phyloP scores from a whole-genome alignment of 164 flowering plant genomes.

The Macadamia integrifolia region DNA sequence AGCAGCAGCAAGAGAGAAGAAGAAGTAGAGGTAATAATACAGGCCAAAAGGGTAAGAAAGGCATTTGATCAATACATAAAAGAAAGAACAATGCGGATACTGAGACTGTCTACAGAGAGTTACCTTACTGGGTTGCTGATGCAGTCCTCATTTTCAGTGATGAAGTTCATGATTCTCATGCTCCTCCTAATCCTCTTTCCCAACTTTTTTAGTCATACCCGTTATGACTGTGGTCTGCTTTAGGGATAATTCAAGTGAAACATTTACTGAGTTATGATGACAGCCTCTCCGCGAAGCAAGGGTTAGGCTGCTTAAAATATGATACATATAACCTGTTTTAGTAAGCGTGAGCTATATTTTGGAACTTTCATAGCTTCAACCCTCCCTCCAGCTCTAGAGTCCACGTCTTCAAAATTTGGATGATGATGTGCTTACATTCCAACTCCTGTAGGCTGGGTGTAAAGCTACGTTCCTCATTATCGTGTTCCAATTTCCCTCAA shows the following conservation, averaged over 20 bases:
- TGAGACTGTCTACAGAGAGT: conserved; percentile 16
- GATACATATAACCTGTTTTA: no score
- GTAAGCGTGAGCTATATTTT: no score
- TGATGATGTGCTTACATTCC: no score
- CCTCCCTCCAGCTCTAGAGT: no score
- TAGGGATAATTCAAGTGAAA: not conserved
- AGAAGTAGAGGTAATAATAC: not conserved
- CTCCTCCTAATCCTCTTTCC: conserved; percentile 14
- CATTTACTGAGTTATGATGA: no score
- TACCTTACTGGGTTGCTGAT: conserved; percentile 19
- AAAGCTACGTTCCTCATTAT: no score
- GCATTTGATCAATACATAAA: conserved; percentile 25
- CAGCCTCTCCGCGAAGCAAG: no score
- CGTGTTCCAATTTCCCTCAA: no score
- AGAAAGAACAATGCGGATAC: conserved; percentile 26
- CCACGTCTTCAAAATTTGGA: no score
- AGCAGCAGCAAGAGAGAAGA: not conserved
- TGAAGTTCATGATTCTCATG: conserved; percentile 11
- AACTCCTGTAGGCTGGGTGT: no score
- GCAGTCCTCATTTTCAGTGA: not conserved
- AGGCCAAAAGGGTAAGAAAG: not conserved
- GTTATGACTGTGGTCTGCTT: conserved; percentile 29
- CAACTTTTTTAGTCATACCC: conserved; percentile 12
- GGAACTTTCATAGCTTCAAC: no score
- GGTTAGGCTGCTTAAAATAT: no score